These are phyloP conservation scores for Penicillium parvum DNA, from an alignment of 495 filamentous ascomycete species.

Conservation along the genomic window DNA sequence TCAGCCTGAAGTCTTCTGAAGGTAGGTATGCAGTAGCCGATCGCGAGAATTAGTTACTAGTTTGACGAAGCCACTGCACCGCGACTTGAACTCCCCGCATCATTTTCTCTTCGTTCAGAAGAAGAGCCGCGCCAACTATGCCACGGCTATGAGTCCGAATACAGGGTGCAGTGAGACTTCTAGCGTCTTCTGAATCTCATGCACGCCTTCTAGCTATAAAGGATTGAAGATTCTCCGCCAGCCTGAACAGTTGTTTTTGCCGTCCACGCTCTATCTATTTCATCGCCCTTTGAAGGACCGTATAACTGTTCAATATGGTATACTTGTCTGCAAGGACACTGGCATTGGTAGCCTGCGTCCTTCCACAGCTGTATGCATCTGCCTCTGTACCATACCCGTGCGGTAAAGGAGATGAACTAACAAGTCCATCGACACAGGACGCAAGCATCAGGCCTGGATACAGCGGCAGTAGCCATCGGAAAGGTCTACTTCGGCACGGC, in stretches of 20 bases:
- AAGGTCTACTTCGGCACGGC: constrained; percentile 57
- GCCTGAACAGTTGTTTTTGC: too few species aligned
- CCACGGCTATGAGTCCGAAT: constrained; percentile 21
- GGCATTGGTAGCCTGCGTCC: constrained; percentile 22
- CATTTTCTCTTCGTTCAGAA: constrained; percentile 5
- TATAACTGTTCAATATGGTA: constrained; percentile 17
- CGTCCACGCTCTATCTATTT: too few species aligned
- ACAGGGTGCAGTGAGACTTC: constrained; percentile 1
- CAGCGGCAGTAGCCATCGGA: constrained; percentile 49
- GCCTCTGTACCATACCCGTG: neutral
- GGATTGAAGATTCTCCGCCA: neutral
- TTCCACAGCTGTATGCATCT: constrained; percentile 29
- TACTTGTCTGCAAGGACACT: constrained; percentile 15
- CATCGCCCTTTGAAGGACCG: neutral
- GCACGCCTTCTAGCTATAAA: constrained; percentile 1
- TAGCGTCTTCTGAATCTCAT: constrained; percentile 4
- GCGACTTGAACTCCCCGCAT: too few species aligned
- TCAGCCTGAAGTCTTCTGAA: too few species aligned
- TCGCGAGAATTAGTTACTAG: too few species aligned
- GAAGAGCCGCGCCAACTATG: constrained; percentile 21
- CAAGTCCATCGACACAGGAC: constrained; percentile 7
- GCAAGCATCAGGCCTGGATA: constrained; percentile 36
- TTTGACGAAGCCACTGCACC: too few species aligned
- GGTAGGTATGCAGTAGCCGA: too few species aligned
- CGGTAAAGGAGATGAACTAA: neutral